These are phyloP conservation scores for Ilex paraguariensis DNA, from an alignment of 305 asterid species.

Conservation along the genomic window DNA sequence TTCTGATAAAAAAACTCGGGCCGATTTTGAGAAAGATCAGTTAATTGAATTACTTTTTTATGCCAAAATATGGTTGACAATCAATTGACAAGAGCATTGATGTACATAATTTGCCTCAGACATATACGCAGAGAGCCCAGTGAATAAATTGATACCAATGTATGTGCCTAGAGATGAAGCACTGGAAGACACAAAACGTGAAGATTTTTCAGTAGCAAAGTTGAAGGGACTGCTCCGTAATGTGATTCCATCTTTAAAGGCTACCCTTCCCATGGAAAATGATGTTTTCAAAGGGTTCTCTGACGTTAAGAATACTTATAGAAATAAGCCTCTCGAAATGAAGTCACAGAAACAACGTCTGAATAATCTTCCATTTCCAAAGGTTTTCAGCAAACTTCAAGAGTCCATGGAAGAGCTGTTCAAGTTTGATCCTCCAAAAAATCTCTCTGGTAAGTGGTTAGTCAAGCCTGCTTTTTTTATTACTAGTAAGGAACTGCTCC, in stretches of 20 bases:
- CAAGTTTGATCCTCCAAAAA: conserved; percentile 78
- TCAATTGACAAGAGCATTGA: too few species aligned
- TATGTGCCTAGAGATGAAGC: conserved; percentile 95
- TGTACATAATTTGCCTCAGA: conserved; percentile 23
- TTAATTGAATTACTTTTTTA: too few species aligned
- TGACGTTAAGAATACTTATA: conserved; percentile 80
- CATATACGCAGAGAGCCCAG: conserved; percentile 66
- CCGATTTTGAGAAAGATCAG: too few species aligned
- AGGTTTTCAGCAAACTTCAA: conserved; percentile 59
- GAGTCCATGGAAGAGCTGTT: conserved; percentile 55
- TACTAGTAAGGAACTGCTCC: too few species aligned
- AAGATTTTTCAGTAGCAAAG: conserved; percentile 77
- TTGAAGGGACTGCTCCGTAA: conserved; percentile 81
- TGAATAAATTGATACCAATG: conserved; percentile 88
- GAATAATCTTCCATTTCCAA: conserved; percentile 70
- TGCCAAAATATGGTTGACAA: too few species aligned
- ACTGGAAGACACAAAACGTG: conserved; percentile 86
- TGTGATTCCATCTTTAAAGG: conserved; percentile 70
- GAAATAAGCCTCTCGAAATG: conserved; percentile 74
- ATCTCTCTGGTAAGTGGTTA: conserved; percentile 56
- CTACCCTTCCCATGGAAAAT: conserved; percentile 65
- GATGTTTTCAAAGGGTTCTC: conserved; percentile 79
- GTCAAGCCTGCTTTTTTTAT: neutral
- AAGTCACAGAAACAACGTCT: conserved; percentile 72
- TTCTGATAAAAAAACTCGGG: too few species aligned